A percentile compares a stretch with the other conserved stretches of the same genome.
Conservation (phyloP, 176 grass and related monocot genomes). For the Bonia amplexicaulis region DNA sequence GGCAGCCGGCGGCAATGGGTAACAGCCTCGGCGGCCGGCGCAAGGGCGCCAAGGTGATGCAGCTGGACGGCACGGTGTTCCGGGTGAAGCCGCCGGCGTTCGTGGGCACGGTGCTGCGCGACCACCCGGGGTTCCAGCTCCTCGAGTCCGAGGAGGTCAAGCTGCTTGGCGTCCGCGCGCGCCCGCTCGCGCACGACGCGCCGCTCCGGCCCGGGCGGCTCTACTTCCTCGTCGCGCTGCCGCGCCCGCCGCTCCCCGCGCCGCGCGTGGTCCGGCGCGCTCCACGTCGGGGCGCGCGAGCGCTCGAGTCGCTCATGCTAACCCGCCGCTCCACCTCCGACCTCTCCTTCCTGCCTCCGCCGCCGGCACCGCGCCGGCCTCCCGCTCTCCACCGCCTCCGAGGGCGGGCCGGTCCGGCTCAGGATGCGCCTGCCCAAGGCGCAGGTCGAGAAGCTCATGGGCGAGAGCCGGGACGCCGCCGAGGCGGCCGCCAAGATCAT, state of each 20-base stretch:
- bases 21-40: constrained; percentile 73
- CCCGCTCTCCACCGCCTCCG: constrained; percentile 33
- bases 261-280: constrained; percentile 70
- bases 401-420: constrained; percentile 43
- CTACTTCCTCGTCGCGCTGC: constrained; percentile 93
- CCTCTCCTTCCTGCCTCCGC: constrained; percentile 33
- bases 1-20: constrained; percentile 49
- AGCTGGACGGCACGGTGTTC: constrained; percentile 83
- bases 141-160: constrained; percentile 76
- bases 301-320: constrained; percentile 86
- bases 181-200: constrained; percentile 50
- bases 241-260: constrained; percentile 22
- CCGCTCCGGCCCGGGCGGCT: constrained; percentile 51
- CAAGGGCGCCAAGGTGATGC: constrained; percentile 88
- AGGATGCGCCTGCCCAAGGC: constrained; percentile 74
- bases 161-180: constrained; percentile 55
- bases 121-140: constrained; percentile 61
- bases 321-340: constrained; percentile 82
- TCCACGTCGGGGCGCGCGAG: constrained; percentile 71
- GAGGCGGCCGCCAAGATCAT: constrained; percentile 84
- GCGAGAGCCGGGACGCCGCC: constrained; percentile 54
- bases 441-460: constrained; percentile 65
- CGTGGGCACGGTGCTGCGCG: constrained; percentile 52
- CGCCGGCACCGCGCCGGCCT: constrained; percentile 11
- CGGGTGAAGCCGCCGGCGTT: constrained; percentile 58